These are phyloP conservation scores for Tylopilus vinaceipallidus DNA, from an alignment of 768 basidiomycete species.

Conservation along the genomic window DNA sequence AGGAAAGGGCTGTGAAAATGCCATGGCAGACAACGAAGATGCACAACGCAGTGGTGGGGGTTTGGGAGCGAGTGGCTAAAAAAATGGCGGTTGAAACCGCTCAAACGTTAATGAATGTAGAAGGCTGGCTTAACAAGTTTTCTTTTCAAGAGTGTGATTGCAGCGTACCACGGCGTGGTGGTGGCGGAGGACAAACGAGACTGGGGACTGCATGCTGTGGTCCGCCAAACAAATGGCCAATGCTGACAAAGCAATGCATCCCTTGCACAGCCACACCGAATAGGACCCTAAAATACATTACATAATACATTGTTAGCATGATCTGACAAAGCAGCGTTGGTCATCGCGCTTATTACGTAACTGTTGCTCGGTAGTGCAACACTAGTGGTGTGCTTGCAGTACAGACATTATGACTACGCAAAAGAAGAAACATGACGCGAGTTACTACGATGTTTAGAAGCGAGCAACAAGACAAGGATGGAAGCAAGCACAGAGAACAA, in stretches of 20 bases:
- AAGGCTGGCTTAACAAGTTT: constrained; percentile 14
- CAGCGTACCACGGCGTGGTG: constrained; percentile 18
- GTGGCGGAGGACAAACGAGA: constrained; percentile 22
- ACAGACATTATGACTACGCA: constrained; percentile 20
- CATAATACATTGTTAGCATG: not conserved
- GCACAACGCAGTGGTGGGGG: constrained; percentile 15
- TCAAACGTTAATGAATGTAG: constrained; percentile 27
- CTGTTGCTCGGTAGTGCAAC: not conserved
- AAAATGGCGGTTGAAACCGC: constrained; percentile 10
- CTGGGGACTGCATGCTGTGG: constrained; percentile 3
- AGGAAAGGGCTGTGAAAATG: constrained; percentile 78
- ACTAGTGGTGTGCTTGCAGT: constrained; percentile 6
- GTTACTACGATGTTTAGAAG: constrained; percentile 3
- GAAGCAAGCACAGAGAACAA: constrained; percentile 8
- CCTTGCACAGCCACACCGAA: not conserved
- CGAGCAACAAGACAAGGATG: constrained; percentile 12
- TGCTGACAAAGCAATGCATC: constrained; percentile 23
- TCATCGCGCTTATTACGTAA: not conserved
- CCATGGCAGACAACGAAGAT: constrained; percentile 42
- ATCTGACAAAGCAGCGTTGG: no score
- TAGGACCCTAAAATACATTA: not conserved
- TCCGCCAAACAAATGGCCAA: constrained; percentile 14
- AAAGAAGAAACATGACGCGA: constrained; percentile 3
- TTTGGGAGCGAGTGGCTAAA: constrained; percentile 18
- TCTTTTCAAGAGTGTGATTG: constrained; percentile 11